Conservation (phyloP, 169 alveolate genomes). For the Toxoplasma gondii region DNA sequence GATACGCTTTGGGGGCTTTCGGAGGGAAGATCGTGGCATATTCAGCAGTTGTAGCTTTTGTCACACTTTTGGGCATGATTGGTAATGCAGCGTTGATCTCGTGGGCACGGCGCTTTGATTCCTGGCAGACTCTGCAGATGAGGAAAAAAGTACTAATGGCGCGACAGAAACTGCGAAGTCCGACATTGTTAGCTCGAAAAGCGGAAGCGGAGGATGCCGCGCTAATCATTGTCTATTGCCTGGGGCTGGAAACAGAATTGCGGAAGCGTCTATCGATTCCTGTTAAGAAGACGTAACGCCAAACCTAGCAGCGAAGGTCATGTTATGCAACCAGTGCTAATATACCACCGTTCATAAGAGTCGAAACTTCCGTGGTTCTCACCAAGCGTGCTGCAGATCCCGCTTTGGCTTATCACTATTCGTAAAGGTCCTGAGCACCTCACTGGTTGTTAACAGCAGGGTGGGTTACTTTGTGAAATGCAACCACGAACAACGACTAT, state of each 20-base stretch:
- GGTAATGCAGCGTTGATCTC: not conserved
- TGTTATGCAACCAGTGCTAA: too few species aligned
- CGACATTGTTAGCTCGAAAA: not conserved
- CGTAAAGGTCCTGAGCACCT: too few species aligned
- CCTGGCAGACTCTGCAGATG: not conserved
- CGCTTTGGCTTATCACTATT: too few species aligned
- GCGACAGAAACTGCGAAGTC: not conserved
- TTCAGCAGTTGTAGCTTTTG: not conserved
- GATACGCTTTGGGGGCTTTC: not conserved
- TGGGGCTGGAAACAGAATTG: not conserved
- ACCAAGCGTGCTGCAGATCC: too few species aligned
- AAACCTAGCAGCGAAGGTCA: too few species aligned
- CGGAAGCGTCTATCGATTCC: not conserved
- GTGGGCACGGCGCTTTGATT: conserved; percentile 11
- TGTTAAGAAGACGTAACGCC: too few species aligned
- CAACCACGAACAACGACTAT: too few species aligned
- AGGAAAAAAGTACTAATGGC: not conserved
- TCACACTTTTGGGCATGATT: not conserved
- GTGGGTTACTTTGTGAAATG: too few species aligned
- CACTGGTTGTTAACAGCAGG: too few species aligned
- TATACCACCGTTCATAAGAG: too few species aligned
- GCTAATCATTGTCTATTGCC: not conserved
- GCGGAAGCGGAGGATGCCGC: conserved; percentile 27
- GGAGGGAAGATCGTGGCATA: not conserved
- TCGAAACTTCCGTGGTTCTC: too few species aligned